Percentiles rank a stretch among this genome's conserved stretches.
phyloP scores from a whole-genome alignment of 2,329 filamentous ascomycete species.

The Delphinella strobiligena region DNA sequence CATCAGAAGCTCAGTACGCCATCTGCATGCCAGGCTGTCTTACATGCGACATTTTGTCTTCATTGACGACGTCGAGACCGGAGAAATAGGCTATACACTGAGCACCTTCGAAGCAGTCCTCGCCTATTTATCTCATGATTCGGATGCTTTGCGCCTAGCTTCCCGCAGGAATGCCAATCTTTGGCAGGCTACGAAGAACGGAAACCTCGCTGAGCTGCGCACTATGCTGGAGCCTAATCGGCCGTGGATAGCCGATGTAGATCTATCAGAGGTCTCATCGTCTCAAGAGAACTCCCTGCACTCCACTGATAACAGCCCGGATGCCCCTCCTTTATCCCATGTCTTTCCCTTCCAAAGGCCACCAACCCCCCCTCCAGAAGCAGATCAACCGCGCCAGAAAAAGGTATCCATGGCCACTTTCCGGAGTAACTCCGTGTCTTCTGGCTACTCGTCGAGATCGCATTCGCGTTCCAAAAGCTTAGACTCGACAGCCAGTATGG shows the following conservation, averaged over 20 bases:
- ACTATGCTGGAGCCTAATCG: constrained; percentile 61
- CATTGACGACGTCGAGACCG: constrained; percentile 91
- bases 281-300: constrained; percentile 1
- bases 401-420: constrained; percentile 66
- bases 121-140: constrained; percentile 74
- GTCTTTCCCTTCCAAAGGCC: constrained; percentile 82
- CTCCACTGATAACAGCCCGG: constrained; percentile 1
- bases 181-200: constrained; percentile 77
- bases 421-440: constrained; percentile 76
- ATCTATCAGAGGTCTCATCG: constrained; percentile 7
- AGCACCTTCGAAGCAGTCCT: constrained; percentile 94
- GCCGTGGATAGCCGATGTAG: constrained; percentile 3
- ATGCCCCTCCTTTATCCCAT: constrained; percentile 46
- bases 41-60: constrained; percentile 98
- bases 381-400: constrained; percentile 48
- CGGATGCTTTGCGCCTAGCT: constrained; percentile 66
- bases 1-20: constrained; percentile 75
- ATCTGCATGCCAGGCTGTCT: constrained; percentile 76
- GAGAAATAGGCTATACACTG: constrained; percentile 88
- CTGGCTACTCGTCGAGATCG: constrained; percentile 58
- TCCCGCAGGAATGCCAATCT: constrained; percentile 75
- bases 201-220: constrained; percentile 62
- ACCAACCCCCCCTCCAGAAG: constrained; percentile 32
- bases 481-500: constrained; percentile 51
- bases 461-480: constrained; percentile 69